Percentiles rank a stretch among this genome's conserved stretches.
These are phyloP conservation scores for Arthrobotrys iridis DNA, from an alignment of 2,329 filamentous ascomycete genomes.

Conservation along the genomic window DNA sequence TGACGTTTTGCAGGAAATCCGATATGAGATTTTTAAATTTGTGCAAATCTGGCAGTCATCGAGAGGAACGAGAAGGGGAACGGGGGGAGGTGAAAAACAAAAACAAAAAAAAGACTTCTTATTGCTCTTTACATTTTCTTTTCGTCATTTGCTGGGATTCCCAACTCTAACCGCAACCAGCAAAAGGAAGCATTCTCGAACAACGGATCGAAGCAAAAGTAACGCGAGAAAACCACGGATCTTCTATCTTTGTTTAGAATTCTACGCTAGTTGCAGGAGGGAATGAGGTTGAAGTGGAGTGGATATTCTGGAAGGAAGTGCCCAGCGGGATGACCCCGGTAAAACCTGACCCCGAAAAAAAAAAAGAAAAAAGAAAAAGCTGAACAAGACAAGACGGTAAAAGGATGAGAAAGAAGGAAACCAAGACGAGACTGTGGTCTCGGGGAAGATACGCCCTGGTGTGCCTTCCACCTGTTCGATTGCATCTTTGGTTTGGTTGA, in stretches of 20 bases:
- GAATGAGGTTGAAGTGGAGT: constrained; percentile 11
- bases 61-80: too few species aligned
- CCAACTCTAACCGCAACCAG: constrained; percentile 51
- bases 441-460: constrained; percentile 30
- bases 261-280: not conserved
- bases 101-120: not conserved
- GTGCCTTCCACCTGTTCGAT: constrained; percentile 32
- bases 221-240: constrained; percentile 49
- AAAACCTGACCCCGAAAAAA: too few species aligned
- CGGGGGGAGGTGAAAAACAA: not conserved
- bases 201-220: constrained; percentile 42
- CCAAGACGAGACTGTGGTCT: not conserved
- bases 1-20: constrained; percentile 6
- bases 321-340: constrained; percentile 17
- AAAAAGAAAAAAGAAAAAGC: not conserved
- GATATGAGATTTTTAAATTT: not conserved
- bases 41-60: too few species aligned
- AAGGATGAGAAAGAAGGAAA: not conserved
- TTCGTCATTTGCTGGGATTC: not conserved
- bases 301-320: constrained; percentile 13
- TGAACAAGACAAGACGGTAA: not conserved
- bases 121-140: not conserved
- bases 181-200: constrained; percentile 51
- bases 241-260: constrained; percentile 29
- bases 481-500: constrained; percentile 54